These are phyloP conservation scores for Calocera viscosa DNA, from an alignment of 768 basidiomycete species.

Conservation along the genomic window DNA sequence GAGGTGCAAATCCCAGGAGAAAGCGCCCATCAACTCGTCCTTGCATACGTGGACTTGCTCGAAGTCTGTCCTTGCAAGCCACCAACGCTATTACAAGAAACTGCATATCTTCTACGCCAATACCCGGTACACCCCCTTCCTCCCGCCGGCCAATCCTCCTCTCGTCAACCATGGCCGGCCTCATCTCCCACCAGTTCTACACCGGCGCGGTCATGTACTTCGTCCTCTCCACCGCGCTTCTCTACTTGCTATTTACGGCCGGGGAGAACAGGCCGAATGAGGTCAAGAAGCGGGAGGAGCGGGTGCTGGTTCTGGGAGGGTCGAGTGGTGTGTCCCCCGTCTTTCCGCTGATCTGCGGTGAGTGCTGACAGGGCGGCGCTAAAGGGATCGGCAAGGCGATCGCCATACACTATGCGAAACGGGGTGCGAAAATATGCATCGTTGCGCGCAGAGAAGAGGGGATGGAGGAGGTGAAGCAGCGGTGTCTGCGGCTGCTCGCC, in stretches of 20 bases:
- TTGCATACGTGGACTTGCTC: no score
- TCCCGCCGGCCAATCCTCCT: not conserved
- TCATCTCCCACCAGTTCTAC: not conserved
- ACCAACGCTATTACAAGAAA: no score
- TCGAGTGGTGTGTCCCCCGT: not conserved
- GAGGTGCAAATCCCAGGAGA: no score
- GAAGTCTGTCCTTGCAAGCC: no score
- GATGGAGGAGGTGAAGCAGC: conserved; percentile 46
- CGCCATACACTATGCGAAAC: conserved; percentile 53
- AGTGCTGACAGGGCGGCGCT: not conserved
- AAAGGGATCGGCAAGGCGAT: conserved; percentile 66
- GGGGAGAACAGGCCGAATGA: not conserved
- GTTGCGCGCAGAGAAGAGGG: conserved; percentile 51
- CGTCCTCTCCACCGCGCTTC: not conserved
- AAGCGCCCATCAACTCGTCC: no score
- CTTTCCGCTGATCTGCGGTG: not conserved
- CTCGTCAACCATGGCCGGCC: not conserved
- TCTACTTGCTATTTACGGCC: not conserved
- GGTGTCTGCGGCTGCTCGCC: conserved; percentile 36
- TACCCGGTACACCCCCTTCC: not conserved
- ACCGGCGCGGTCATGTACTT: not conserved
- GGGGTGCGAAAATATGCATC: conserved; percentile 65
- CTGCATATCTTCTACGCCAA: not conserved
- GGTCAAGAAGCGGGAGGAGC: not conserved
- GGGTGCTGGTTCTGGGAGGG: conserved; percentile 2